Percentiles rank a stretch among this genome's conserved stretches.
These are phyloP conservation scores for Suhomyces bokatorum DNA, from an alignment of 1,139 yeast genomes.

Conservation along the genomic window DNA sequence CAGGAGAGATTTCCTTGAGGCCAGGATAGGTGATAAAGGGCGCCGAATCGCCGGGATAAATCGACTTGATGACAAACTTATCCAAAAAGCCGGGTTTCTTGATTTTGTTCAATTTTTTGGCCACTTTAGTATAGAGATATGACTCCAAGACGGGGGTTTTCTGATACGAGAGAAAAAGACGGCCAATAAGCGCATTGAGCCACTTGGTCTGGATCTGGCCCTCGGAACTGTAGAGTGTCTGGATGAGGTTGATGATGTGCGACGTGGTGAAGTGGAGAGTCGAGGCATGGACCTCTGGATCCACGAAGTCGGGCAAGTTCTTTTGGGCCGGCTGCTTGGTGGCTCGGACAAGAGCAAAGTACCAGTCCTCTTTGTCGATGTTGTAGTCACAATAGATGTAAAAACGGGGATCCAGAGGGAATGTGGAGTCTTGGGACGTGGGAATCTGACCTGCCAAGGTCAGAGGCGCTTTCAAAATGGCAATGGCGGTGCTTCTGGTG, in stretches of 20 bases:
- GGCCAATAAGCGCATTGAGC: constrained; percentile 84
- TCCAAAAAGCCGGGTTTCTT: constrained; percentile 87
- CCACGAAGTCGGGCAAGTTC: constrained; percentile 17
- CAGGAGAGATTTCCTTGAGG: constrained; percentile 70
- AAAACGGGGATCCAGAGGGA: constrained; percentile 33
- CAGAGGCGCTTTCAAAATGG: constrained; percentile 42
- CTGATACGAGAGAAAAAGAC: constrained; percentile 75
- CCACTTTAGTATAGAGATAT: constrained; percentile 57
- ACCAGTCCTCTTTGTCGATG: constrained; percentile 88
- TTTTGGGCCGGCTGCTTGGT: constrained; percentile 52
- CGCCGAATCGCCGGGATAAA: constrained; percentile 77
- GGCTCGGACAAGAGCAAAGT: constrained; percentile 77
- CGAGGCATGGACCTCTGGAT: constrained; percentile 56
- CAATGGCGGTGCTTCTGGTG: constrained; percentile 76
- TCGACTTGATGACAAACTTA: constrained; percentile 69
- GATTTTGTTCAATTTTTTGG: constrained; percentile 72
- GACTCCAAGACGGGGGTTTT: constrained; percentile 65
- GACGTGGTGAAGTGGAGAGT: constrained; percentile 71
- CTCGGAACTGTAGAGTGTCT: constrained; percentile 75
- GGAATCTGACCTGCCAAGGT: not conserved
- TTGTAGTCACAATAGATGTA: constrained; percentile 77
- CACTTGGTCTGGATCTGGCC: constrained; percentile 84
- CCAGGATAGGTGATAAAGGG: constrained; percentile 79
- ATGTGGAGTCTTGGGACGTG: not conserved
- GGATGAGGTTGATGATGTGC: constrained; percentile 73